Evolutionary conservation across 768 basidiomycete genomes (phyloP).

Genomic region (Pholiota conissans): DNA sequence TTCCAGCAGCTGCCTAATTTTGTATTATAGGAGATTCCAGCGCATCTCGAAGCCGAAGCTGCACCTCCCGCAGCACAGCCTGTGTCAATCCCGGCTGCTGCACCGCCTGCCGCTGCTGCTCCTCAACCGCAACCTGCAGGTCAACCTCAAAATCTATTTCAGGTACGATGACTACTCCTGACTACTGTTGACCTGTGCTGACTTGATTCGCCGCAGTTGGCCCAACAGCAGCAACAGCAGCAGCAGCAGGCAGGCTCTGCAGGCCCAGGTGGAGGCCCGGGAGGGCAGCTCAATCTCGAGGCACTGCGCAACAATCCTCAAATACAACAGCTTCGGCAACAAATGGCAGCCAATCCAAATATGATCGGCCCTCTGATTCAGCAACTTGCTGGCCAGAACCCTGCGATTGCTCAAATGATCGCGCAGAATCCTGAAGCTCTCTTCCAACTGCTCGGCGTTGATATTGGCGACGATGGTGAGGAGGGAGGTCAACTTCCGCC

Average conservation of each 20-base stretch:
- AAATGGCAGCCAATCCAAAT: conserved; percentile 76
- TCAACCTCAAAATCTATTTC: conserved; percentile 84
- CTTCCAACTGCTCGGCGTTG: conserved; percentile 58
- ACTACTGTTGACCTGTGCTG: neutral
- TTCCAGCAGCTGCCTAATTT: conserved; percentile 8
- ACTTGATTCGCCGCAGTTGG: conserved; percentile 1
- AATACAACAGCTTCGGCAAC: conserved; percentile 69
- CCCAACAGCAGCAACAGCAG: conserved; percentile 72
- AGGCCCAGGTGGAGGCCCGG: conserved; percentile 28
- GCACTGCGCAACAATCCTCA: conserved; percentile 63
- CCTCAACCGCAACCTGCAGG: conserved; percentile 35
- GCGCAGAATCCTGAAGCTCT: conserved; percentile 73
- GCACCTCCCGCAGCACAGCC: conserved; percentile 36
- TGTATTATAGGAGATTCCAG: conserved; percentile 71
- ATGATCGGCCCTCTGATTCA: conserved; percentile 80
- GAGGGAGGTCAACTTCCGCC: conserved; percentile 44
- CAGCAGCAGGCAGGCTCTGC: conserved; percentile 47
- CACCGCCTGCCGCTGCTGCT: conserved; percentile 19
- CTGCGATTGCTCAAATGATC: conserved; percentile 68
- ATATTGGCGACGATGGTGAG: conserved; percentile 38
- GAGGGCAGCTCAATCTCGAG: conserved; percentile 40
- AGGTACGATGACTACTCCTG: conserved; percentile 42
- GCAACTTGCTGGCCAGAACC: conserved; percentile 75
- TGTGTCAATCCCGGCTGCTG: conserved; percentile 29
- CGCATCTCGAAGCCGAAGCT: conserved; percentile 58